phyloP scores from a whole-genome alignment of 1,284 basidiomycete genomes.

The Rhodotorula sp. region DNA sequence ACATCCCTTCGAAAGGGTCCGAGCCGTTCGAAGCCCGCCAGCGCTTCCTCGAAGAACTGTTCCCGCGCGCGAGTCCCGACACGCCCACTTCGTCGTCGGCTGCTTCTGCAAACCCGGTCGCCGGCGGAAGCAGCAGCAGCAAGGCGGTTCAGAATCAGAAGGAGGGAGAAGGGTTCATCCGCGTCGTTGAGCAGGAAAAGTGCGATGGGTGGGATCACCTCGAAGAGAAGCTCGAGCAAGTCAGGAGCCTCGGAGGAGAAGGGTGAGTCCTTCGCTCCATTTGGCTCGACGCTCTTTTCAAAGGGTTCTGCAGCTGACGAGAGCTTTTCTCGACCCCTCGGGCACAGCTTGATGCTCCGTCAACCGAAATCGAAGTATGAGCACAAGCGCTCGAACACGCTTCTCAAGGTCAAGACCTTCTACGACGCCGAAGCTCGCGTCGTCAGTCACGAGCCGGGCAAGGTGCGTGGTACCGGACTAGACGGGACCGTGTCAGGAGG shows the following conservation, averaged over 20 bases:
- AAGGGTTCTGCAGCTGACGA: neutral
- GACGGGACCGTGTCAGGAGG: too few relatives aligned
- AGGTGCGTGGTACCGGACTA: constrained; percentile 38
- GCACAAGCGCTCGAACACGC: constrained; percentile 56
- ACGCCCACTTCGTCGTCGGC: neutral
- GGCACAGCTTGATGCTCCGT: constrained; percentile 60
- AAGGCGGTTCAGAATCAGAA: constrained; percentile 60
- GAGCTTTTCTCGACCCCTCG: neutral
- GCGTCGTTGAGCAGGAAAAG: constrained; percentile 59
- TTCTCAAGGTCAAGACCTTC: constrained; percentile 68
- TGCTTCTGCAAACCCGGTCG: neutral
- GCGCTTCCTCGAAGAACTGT: constrained; percentile 53
- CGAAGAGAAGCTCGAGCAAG: constrained; percentile 58
- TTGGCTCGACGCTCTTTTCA: neutral
- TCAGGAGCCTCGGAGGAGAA: constrained; percentile 62
- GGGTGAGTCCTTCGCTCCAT: constrained; percentile 48
- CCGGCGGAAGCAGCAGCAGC: neutral
- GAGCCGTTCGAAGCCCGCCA: constrained; percentile 62
- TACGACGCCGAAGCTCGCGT: constrained; percentile 67
- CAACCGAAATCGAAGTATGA: constrained; percentile 59
- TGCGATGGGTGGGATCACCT: constrained; percentile 59
- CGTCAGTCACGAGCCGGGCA: constrained; percentile 60
- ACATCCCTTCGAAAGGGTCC: constrained; percentile 59
- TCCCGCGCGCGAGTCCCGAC: constrained; percentile 43
- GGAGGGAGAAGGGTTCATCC: constrained; percentile 54